These are phyloP conservation scores for Penicillium occitanis DNA, from an alignment of 2,329 filamentous ascomycete genomes.

Conservation along the genomic window DNA sequence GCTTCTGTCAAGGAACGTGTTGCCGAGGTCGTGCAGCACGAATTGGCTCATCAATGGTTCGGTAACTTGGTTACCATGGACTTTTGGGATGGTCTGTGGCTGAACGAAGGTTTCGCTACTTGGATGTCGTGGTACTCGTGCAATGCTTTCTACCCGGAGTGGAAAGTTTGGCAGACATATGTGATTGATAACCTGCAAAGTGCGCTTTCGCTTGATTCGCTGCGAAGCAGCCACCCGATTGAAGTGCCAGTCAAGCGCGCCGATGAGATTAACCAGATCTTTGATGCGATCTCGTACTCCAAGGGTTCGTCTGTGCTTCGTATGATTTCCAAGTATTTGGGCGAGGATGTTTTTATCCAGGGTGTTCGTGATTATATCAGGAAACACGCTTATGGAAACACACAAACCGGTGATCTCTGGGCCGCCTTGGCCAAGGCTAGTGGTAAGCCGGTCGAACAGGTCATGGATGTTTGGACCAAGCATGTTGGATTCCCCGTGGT, in stretches of 20 bases:
- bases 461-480: slow-evolving; percentile 97
- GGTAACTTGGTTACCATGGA: slow-evolving; percentile 98
- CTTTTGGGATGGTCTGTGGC: slow-evolving; percentile 96
- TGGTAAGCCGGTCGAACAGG: slow-evolving; percentile 82
- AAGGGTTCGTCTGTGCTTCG: slow-evolving; percentile 94
- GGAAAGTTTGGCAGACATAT: slow-evolving; percentile 97
- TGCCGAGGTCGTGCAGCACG: slow-evolving; percentile 93
- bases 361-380: slow-evolving; percentile 88
- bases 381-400: slow-evolving; percentile 96
- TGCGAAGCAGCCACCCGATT: slow-evolving; percentile 93
- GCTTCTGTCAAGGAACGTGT: slow-evolving; percentile 89
- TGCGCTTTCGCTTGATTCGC: slow-evolving; percentile 81
- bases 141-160: slow-evolving; percentile 94
- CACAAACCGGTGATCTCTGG: slow-evolving; percentile 88
- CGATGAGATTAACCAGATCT: slow-evolving; percentile 97
- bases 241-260: slow-evolving; percentile 94
- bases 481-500: slow-evolving; percentile 92
- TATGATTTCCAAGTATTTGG: slow-evolving; percentile 95
- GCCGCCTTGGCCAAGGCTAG: slow-evolving; percentile 81
- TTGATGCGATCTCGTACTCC: slow-evolving; percentile 95
- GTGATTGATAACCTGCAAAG: slow-evolving; percentile 90
- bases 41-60: slow-evolving; percentile 97
- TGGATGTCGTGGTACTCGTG: slow-evolving; percentile 95
- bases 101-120: slow-evolving; percentile 90
- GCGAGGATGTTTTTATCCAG: slow-evolving; percentile 89